phyloP scores from a whole-genome alignment of 2,329 filamentous ascomycete species.

The Remersonia thermophila region DNA sequence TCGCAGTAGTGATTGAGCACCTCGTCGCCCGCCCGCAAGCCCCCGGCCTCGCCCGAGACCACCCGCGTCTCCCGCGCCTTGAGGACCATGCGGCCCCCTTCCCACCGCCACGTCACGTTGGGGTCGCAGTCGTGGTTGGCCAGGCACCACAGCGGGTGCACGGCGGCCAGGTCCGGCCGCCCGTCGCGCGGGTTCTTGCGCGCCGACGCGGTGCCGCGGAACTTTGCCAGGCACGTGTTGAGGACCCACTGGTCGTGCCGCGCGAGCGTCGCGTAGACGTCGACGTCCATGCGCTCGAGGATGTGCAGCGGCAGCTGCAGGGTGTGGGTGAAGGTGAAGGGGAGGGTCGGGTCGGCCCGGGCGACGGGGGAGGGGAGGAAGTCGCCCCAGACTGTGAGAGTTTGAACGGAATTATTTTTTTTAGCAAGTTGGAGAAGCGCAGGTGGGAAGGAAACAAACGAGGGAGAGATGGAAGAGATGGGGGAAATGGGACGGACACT shows the following conservation, averaged over 20 bases:
- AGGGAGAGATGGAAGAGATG: too few species aligned
- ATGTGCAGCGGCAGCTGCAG: slow-evolving; percentile 64
- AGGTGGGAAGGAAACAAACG: too few species aligned
- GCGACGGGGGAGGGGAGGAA: slow-evolving; percentile 43
- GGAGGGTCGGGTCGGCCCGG: slow-evolving; percentile 49
- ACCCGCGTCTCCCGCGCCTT: slow-evolving; percentile 48
- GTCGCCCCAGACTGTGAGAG: slow-evolving; percentile 52
- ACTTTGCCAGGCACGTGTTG: slow-evolving; percentile 87
- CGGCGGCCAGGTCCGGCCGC: slow-evolving; percentile 79
- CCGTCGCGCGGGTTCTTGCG: slow-evolving; percentile 65
- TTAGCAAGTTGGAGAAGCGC: too few species aligned
- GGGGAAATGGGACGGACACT: too few species aligned
- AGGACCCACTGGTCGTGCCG: slow-evolving; percentile 68
- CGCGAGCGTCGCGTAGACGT: slow-evolving; percentile 50
- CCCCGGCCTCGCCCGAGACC: slow-evolving; percentile 37
- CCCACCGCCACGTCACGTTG: slow-evolving; percentile 89
- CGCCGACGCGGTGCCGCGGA: slow-evolving; percentile 83
- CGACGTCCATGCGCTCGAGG: slow-evolving; percentile 73
- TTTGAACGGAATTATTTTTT: neutral
- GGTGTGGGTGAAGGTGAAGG: slow-evolving; percentile 67
- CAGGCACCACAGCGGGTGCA: slow-evolving; percentile 91
- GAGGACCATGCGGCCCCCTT: slow-evolving; percentile 59
- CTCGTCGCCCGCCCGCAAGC: slow-evolving; percentile 69
- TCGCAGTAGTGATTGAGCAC: slow-evolving; percentile 94
- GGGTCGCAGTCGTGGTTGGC: slow-evolving; percentile 95